Conservation (phyloP, 1,139 yeast genomes). For the Suhomyces bolitotheri region DNA sequence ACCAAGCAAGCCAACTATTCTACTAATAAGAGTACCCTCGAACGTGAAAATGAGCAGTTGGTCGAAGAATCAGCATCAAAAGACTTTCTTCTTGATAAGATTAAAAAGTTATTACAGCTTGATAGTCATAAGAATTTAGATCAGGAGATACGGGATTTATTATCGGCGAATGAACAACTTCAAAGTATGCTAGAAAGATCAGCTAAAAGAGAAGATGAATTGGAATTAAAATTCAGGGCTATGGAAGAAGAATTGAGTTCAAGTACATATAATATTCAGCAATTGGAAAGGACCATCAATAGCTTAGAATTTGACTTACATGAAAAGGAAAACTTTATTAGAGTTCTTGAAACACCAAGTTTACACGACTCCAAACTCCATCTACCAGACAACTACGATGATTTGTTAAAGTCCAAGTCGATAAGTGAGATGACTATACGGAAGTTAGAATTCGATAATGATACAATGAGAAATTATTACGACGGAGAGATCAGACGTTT, state of each 20-base stretch:
- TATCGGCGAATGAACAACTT: slow-evolving; percentile 17
- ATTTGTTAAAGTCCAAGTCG: slow-evolving; percentile 30
- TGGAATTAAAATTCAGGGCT: slow-evolving; percentile 13
- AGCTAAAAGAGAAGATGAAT: slow-evolving; percentile 12
- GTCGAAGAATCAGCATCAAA: slow-evolving; percentile 1
- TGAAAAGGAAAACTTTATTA: slow-evolving; percentile 34
- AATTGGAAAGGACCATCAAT: slow-evolving; percentile 22
- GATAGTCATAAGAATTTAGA: slow-evolving; percentile 10
- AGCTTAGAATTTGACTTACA: slow-evolving; percentile 26
- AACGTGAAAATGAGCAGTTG: slow-evolving; percentile 4
- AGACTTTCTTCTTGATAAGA: slow-evolving; percentile 4
- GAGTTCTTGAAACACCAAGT: slow-evolving; percentile 7
- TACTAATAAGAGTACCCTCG: background rate
- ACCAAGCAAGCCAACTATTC: slow-evolving; percentile 2
- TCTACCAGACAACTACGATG: slow-evolving; percentile 36
- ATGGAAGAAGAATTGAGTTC: slow-evolving; percentile 20
- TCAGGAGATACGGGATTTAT: slow-evolving; percentile 16
- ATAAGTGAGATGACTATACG: slow-evolving; percentile 36
- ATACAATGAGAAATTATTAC: slow-evolving; percentile 31
- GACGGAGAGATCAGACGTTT: slow-evolving; percentile 33
- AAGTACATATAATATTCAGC: slow-evolving; percentile 5
- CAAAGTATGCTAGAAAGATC: slow-evolving; percentile 14
- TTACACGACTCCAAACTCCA: background rate
- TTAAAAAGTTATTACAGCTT: slow-evolving; percentile 13
- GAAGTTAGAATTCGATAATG: slow-evolving; percentile 37